Percentiles rank a stretch among this genome's conserved stretches.
These are phyloP conservation scores for Lolium rigidum DNA, from an alignment of 176 grass and related monocot genomes.

Conservation along the genomic window DNA sequence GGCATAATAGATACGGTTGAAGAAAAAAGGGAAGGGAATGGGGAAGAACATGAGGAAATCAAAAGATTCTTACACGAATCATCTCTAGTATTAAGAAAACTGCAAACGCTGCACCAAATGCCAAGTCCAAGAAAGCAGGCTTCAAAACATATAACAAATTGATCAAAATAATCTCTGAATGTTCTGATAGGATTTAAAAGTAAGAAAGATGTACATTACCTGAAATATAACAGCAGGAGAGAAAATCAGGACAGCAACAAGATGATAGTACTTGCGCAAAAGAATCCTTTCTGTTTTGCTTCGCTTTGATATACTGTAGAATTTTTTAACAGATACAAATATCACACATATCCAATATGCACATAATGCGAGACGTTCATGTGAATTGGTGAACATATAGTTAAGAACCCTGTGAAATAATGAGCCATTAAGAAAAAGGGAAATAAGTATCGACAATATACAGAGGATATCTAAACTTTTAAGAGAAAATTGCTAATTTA, in stretches of 20 bases:
- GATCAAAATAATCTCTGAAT: constrained; percentile 30
- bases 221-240: constrained; percentile 89
- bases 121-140: constrained; percentile 92
- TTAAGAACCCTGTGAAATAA: constrained; percentile 72
- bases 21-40: constrained; percentile 5
- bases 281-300: constrained; percentile 90
- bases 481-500: neutral
- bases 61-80: constrained; percentile 68
- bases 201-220: constrained; percentile 46
- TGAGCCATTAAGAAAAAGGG: constrained; percentile 24
- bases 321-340: constrained; percentile 71
- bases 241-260: constrained; percentile 93
- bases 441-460: neutral
- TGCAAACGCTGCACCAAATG: constrained; percentile 95
- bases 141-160: constrained; percentile 52
- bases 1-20: constrained; percentile 22
- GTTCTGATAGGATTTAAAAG: constrained; percentile 4
- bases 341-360: constrained; percentile 92
- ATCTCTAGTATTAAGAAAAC: constrained; percentile 96
- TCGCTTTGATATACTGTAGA: constrained; percentile 86
- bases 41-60: constrained; percentile 16
- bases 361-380: constrained; percentile 71
- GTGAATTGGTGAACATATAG: constrained; percentile 71
- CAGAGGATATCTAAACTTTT: constrained; percentile 8
- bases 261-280: constrained; percentile 94